Evolutionary conservation across 441 rosid species (phyloP).

Genomic region (Dalechampia spathulata): DNA sequence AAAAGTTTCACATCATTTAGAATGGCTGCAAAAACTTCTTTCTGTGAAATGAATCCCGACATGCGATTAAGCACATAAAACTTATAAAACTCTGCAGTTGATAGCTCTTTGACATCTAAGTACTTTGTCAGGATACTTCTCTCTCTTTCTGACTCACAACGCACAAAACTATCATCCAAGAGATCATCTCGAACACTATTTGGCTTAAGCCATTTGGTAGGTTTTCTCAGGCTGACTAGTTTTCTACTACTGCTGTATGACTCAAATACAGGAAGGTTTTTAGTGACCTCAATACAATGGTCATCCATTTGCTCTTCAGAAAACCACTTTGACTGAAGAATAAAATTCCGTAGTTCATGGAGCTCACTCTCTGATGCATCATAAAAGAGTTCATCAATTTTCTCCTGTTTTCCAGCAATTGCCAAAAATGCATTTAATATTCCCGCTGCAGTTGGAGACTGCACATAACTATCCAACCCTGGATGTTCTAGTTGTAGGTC

Average conservation of each 20-base stretch:
- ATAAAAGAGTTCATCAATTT: constrained; percentile 49
- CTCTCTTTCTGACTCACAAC: constrained; percentile 89
- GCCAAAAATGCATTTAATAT: constrained; percentile 79
- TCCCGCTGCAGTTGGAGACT: constrained; percentile 85
- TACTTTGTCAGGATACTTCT: constrained; percentile 59
- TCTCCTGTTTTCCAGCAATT: constrained; percentile 58
- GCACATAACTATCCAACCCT: constrained; percentile 77
- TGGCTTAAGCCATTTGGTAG: constrained; percentile 88
- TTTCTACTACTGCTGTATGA: constrained; percentile 68
- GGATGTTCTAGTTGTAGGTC: constrained; percentile 78
- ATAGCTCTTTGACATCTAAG: constrained; percentile 67
- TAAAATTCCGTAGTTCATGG: constrained; percentile 84
- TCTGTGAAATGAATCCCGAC: constrained; percentile 72
- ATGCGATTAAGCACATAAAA: constrained; percentile 77
- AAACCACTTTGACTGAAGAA: constrained; percentile 99
- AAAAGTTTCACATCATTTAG: constrained; percentile 76
- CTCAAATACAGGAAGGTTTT: constrained; percentile 87
- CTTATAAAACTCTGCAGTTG: constrained; percentile 75
- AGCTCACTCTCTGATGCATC: constrained; percentile 80
- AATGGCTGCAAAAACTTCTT: constrained; percentile 62
- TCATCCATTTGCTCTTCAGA: constrained; percentile 67
- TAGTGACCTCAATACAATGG: constrained; percentile 58
- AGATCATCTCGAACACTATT: constrained; percentile 73
- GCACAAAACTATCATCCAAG: constrained; percentile 80
- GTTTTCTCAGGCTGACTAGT: constrained; percentile 61